A percentile compares a stretch with the other conserved stretches of the same genome.
Conservation (phyloP, 805 yeast genomes). For the Kazachstania africana region DNA sequence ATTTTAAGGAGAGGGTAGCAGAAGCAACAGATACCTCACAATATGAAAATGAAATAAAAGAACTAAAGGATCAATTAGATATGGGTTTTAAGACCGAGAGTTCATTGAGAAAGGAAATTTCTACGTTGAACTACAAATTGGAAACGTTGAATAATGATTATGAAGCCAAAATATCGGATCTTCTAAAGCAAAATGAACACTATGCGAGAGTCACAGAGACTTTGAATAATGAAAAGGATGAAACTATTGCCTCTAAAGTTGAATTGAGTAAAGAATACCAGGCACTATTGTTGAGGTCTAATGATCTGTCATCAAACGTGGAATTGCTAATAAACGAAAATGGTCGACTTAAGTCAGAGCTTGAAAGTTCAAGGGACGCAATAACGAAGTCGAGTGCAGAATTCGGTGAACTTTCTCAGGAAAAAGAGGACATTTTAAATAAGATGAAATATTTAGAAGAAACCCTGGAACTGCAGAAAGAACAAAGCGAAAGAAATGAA, state of each 20-base stretch:
- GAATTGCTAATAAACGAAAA: conserved; percentile 32
- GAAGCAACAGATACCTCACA: conserved; percentile 33
- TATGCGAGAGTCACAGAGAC: conserved; percentile 31
- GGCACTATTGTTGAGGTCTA: conserved; percentile 46
- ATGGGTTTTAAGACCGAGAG: conserved; percentile 54
- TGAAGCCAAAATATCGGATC: conserved; percentile 27
- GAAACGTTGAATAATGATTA: conserved; percentile 39
- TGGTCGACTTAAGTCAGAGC: conserved; percentile 44
- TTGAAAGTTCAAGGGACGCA: conserved; percentile 31
- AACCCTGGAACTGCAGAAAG: conserved; percentile 21
- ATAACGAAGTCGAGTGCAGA: conserved; percentile 3
- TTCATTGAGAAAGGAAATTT: conserved; percentile 50
- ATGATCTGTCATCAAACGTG: conserved; percentile 36
- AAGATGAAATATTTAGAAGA: conserved; percentile 19
- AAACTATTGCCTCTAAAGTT: conserved; percentile 30
- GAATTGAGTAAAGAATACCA: conserved; percentile 43
- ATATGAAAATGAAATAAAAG: conserved; percentile 39
- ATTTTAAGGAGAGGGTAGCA: conserved; percentile 36
- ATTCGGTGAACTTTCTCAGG: conserved; percentile 11
- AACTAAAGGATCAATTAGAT: conserved; percentile 41
- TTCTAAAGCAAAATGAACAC: conserved; percentile 33
- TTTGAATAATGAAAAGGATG: conserved; percentile 34
- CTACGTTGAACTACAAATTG: conserved; percentile 46
- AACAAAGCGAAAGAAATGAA: conserved; percentile 23
- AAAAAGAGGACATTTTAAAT: conserved; percentile 13